Percentiles rank a stretch among this genome's conserved stretches.
Evolutionary conservation across 345 rosid species (phyloP).

Genomic region (Citropsis articulata): DNA sequence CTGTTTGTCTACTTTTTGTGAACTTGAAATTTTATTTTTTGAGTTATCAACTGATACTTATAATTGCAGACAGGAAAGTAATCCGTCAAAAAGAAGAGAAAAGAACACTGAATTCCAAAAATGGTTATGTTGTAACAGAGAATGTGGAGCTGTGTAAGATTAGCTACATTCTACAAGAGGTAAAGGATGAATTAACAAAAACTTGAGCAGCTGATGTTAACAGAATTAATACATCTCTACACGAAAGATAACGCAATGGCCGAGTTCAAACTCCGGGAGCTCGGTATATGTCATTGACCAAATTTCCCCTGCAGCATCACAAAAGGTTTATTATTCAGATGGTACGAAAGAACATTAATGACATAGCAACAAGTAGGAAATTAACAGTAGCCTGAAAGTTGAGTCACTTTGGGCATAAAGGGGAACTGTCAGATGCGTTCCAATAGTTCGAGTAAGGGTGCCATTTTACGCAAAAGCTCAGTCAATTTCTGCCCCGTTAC

Average conservation of each 20-base stretch:
- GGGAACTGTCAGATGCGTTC: not conserved
- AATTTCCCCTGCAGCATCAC: conserved; percentile 15
- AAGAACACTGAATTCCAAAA: not conserved
- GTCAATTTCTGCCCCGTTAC: not conserved
- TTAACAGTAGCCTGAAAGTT: not conserved
- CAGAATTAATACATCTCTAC: conserved; percentile 12
- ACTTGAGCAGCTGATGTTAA: not conserved
- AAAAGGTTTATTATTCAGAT: not conserved
- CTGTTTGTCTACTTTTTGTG: not conserved
- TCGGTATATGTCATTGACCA: not conserved
- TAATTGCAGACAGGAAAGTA: not conserved
- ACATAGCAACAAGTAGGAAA: not conserved
- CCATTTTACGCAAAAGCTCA: not conserved
- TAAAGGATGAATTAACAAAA: not conserved
- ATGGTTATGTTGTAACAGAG: not conserved
- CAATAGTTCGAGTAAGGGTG: not conserved
- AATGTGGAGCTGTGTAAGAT: too few species aligned
- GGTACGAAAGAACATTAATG: not conserved
- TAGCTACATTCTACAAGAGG: conserved; percentile 6
- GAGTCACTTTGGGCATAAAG: not conserved
- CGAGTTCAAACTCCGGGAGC: not conserved
- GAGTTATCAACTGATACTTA: too few species aligned
- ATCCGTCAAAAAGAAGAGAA: not conserved
- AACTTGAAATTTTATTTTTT: too few species aligned
- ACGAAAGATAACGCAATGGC: not conserved